phyloP scores from a whole-genome alignment of 495 filamentous ascomycete species.

The Aspergillus indologenus region DNA sequence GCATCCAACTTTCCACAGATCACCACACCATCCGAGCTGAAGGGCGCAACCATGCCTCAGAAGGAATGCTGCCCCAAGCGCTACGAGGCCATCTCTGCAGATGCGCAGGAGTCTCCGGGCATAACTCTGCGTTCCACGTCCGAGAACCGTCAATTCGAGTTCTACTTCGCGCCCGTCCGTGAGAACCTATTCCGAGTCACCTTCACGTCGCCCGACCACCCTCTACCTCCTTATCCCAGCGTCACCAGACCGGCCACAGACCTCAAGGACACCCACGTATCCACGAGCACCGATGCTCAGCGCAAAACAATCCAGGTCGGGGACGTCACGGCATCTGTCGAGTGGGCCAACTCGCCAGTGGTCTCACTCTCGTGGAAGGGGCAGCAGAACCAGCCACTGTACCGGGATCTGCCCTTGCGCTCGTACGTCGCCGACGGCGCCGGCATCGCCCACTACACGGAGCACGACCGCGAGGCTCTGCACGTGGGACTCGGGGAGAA shows the following conservation, averaged over 20 bases:
- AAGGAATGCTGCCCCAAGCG: conserved; percentile 47
- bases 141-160: conserved; percentile 41
- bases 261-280: conserved; percentile 25
- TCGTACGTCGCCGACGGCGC: conserved; percentile 58
- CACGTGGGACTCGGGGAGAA: conserved; percentile 70
- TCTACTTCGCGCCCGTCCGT: conserved; percentile 57
- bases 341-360: conserved; percentile 56
- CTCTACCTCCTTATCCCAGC: conserved; percentile 58
- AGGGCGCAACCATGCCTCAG: conserved; percentile 49
- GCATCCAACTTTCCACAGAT: not conserved
- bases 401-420: conserved; percentile 57
- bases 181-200: conserved; percentile 62
- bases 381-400: conserved; percentile 45
- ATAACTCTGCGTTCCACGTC: conserved; percentile 44
- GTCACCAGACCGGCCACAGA: conserved; percentile 44
- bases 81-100: conserved; percentile 32
- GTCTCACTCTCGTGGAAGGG: conserved; percentile 53
- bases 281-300: conserved; percentile 22
- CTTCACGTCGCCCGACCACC: conserved; percentile 56
- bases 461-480: conserved; percentile 53
- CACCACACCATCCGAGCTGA: not conserved
- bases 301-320: conserved; percentile 45
- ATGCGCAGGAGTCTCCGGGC: conserved; percentile 20
- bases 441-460: conserved; percentile 59
- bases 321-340: conserved; percentile 47